Conservation (phyloP, 805 yeast species). For the Metschnikowia gelsemii region DNA sequence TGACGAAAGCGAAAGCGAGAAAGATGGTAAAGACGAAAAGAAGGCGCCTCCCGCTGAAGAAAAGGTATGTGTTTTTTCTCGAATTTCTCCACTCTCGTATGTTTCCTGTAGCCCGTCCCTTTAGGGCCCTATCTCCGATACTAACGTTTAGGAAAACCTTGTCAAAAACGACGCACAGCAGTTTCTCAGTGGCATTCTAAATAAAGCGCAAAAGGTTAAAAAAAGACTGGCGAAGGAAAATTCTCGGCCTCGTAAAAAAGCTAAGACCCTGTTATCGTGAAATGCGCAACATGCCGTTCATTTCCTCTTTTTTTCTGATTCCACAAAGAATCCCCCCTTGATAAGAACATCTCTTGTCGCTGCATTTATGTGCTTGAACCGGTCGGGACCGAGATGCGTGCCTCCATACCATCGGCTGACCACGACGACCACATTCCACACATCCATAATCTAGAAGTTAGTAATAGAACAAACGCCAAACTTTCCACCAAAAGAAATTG, state of each 20-base stretch:
- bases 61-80: slow-evolving; percentile 2
- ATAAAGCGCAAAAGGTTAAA: slow-evolving; percentile 15
- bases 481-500: neutral
- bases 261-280: slow-evolving; percentile 10
- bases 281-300: neutral
- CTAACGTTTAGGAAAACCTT: slow-evolving; percentile 5
- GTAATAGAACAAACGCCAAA: slow-evolving; percentile 15
- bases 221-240: slow-evolving; percentile 7
- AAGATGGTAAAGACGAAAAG: neutral
- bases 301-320: slow-evolving; percentile 13
- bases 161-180: slow-evolving; percentile 14
- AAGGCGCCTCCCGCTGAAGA: neutral
- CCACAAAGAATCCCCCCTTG: slow-evolving; percentile 51
- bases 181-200: slow-evolving; percentile 17
- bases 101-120: neutral
- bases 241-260: slow-evolving; percentile 7
- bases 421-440: slow-evolving; percentile 79
- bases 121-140: no score
- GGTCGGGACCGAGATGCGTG: slow-evolving; percentile 83
- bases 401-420: slow-evolving; percentile 96
- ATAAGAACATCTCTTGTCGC: slow-evolving; percentile 83
- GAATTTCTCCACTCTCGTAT: neutral
- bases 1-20: slow-evolving; percentile 2
- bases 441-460: slow-evolving; percentile 60
- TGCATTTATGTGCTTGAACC: slow-evolving; percentile 90